Evolutionary conservation across 164 flowering plant genomes (phyloP), one percentile per base, ranked within the genome.

Genomic region (Chloranthus sessilifolius): DNA sequence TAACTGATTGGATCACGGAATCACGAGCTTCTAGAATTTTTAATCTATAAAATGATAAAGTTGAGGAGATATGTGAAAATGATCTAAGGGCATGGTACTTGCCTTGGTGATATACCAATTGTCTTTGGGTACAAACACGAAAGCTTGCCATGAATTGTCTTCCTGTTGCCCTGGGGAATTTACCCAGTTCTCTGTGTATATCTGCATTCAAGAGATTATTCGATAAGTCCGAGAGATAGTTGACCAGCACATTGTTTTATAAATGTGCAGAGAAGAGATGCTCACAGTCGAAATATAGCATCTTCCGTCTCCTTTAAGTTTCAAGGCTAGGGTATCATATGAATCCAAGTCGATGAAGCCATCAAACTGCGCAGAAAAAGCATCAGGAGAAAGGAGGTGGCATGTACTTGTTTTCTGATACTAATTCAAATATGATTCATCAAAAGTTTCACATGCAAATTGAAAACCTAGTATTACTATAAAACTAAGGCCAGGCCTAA

Each of bases 81-180:
- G n/a, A n/a, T n/a, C n/a, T n/a, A 52, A 52, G 17, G 47, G 5
- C 1, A 11, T 4, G 20, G 56, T 56, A 72, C 77, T 72, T 76
- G 56, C 98, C 95, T 88, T 85, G 14, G 81, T 72, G 56, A 80
- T 82, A 56, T 73, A 88, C 98, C 98, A 91, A 55, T 74, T 62
- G 66, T 74, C 95, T 66, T 80, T 80, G 34, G 98, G 96, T 24
- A 76, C 79, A 64, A 56, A 73, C 55, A 88, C 76, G 73, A 88
- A 91, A 47, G 96, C 88, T 69, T 91, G 98, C 98, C 98, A 91
- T 47, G 95, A 83, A 67, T 88, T 88, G 75, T 91, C 98, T 75
- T 88, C 96, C 53, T 57, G 47, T 50, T 88, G 96, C 36, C 83
- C 95, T 16, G 98, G 98, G 19, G 90, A 80, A 64, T 91, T 91